Base-by-base conservation (phyloP, 768 basidiomycete genomes). In the Leucocoprinus leucothites region DNA sequence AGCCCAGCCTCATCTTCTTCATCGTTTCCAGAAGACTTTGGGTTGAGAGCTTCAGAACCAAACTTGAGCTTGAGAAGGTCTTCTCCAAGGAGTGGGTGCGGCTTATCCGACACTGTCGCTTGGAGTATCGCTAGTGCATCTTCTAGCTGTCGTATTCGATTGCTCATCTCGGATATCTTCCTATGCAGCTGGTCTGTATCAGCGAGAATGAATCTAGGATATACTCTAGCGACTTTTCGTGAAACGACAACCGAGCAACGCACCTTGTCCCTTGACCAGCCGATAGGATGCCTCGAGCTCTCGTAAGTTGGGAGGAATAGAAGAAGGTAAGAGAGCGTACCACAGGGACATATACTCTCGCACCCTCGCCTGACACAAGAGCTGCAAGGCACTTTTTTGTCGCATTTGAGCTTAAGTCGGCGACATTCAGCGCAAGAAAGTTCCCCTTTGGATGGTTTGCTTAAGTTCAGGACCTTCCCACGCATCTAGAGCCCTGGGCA, bases 101-200 rank as follows among this genome's bases (percentile, higher is more conserved):
- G 69, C 40, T 84, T 78, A 46, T 75, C 72, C 1, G 84, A 84
- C 3, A 81, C 71, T 8, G 78, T 75, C 2, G 80, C 71, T 56
- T 87, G 85, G 6, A 85, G 73, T 26, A 83, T 79, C 3, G 84
- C 82, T 9, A 88, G 69, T 0, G 82, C 84, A 56, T 87, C 86
- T 65, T 87, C 86, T 0, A 87, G 74, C 60, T 86, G 83, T 28
- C 84, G 79, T 45, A 88, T 86, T 16, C 86, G 79, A 61, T 81
- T 76, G 64, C 80, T 79, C 84, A 87, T 86, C 48, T 85, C 79
- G 6, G 79, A 67, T 22, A 87, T 86, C 66, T 86, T 85, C 49
- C 73, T 71, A 62, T 87, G 85, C 11, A 89, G 73, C 43, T 85
- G 80, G 41, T 82, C 78, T 1, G 85, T 86, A 51, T 84, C 84